phyloP scores from a whole-genome alignment of 2,329 filamentous ascomycete genomes.

The Apiospora hydei region DNA sequence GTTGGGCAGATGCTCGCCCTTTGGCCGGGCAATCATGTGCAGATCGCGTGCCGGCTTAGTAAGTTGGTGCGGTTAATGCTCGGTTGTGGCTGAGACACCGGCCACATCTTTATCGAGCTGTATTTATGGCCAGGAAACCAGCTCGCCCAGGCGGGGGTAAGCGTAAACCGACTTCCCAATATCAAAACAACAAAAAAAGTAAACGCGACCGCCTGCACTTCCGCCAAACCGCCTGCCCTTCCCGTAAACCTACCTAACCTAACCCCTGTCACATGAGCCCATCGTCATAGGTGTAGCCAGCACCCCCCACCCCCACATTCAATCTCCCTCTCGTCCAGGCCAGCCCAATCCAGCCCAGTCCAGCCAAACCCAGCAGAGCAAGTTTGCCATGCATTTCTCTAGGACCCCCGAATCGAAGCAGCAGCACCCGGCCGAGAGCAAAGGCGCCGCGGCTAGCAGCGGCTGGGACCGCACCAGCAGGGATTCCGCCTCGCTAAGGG shows the following conservation, averaged over 20 bases:
- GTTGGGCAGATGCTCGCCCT: neutral
- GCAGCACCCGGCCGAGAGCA: slow-evolving; percentile 7
- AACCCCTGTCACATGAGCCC: neutral
- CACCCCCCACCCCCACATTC: neutral
- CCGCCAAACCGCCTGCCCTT: neutral
- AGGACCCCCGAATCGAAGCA: slow-evolving; percentile 17
- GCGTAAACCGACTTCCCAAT: slow-evolving; percentile 14
- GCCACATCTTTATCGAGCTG: slow-evolving; percentile 7
- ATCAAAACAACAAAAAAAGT: slow-evolving; percentile 9
- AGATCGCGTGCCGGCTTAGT: neutral
- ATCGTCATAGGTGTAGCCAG: neutral
- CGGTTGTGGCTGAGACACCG: slow-evolving; percentile 21
- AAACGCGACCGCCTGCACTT: neutral
- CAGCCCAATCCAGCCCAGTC: neutral
- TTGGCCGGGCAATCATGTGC: slow-evolving; percentile 3
- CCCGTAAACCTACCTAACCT: neutral
- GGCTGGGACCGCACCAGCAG: slow-evolving; percentile 16
- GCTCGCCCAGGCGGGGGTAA: neutral
- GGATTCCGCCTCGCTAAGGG: slow-evolving; percentile 2
- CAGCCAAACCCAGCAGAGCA: neutral
- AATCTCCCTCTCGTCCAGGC: neutral
- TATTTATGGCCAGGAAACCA: slow-evolving; percentile 22
- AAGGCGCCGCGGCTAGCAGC: slow-evolving; percentile 1
- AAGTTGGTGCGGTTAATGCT: slow-evolving; percentile 15
- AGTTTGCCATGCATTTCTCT: slow-evolving; percentile 11